Base-by-base conservation (phyloP, 78 protist species). In the Guillardia theta region DNA sequence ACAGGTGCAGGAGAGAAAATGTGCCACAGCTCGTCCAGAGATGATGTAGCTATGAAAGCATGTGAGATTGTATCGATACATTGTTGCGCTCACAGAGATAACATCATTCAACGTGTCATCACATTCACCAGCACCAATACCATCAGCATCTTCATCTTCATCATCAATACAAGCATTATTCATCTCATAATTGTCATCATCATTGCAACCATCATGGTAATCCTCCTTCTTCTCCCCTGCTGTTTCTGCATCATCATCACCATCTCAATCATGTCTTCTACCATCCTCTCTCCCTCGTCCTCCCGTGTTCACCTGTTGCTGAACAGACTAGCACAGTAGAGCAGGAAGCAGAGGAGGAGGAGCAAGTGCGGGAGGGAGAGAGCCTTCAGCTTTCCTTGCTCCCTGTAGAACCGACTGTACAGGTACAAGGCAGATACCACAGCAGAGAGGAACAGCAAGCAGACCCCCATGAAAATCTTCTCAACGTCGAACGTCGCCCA, bases 401-500 rank as follows among this genome's bases (percentile, higher is more conserved):
- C n/a, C n/a, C n/a, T n/a, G n/a, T n/a, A n/a, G n/a, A n/a, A n/a
- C n/a, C n/a, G n/a, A n/a, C n/a, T n/a, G n/a, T n/a, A n/a, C n/a
- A 58, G 27, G 1, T 30, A 24, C 70, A 24, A 24, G 27, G 70
- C 2, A 24, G 50, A 18, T n/a, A 44, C 0, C 48, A 78, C 70
- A 8, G 48, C 45, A 1, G 90, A 30, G 53, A 78, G 44, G 30
- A 43, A 1, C 90, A 78, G 48, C 48, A 78, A 45, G 6, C 22
- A 45, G 37, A 8, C 45, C 0, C 90, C 90, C 9, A 36, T 36
- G 15, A 78, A 45, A 45, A 78, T 78, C 53, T 50, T 3, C 4
- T 30, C 43, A 45, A 44, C 90, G 90, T 78, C 90, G 8, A 78
- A 78, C 18, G 50, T 43, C 6, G 90, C 90, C 90, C 90, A 78